A percentile compares a stretch with the other conserved stretches of the same genome.
These are phyloP conservation scores for Epichloe typhina DNA, from an alignment of 2,329 filamentous ascomycete species.

Conservation along the genomic window DNA sequence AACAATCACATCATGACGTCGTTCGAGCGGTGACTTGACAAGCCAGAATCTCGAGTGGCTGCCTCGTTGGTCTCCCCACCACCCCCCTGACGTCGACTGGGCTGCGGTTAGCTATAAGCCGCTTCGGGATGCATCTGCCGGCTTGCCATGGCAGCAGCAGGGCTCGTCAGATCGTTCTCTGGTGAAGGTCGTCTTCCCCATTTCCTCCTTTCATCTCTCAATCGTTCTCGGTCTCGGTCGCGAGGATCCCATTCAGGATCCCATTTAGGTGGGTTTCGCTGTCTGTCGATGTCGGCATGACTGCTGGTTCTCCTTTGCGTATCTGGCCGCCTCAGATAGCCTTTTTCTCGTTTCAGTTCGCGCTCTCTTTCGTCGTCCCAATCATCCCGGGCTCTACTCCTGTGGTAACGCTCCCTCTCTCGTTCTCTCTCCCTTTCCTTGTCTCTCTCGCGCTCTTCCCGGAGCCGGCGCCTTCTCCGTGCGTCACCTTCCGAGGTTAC, in stretches of 20 bases:
- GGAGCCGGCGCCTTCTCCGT: slow-evolving; percentile 12
- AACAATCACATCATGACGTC: too few relatives aligned
- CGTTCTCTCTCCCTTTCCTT: slow-evolving; percentile 23
- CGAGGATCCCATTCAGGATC: slow-evolving; percentile 21
- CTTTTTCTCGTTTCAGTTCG: slow-evolving; percentile 18
- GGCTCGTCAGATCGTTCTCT: slow-evolving; percentile 18
- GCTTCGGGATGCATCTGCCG: slow-evolving; percentile 19
- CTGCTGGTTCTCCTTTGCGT: slow-evolving; percentile 33
- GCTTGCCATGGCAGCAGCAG: slow-evolving; percentile 20
- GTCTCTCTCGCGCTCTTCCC: slow-evolving; percentile 17
- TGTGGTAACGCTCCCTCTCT: slow-evolving; percentile 21
- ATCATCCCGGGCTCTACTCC: slow-evolving; percentile 21
- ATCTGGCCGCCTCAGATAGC: slow-evolving; percentile 27
- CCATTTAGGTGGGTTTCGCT: slow-evolving; percentile 21
- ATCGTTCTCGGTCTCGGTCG: slow-evolving; percentile 12
- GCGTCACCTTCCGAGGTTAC: slow-evolving; percentile 21
- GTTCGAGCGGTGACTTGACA: too few relatives aligned
- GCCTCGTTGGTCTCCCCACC: too few relatives aligned
- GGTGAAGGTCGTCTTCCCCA: slow-evolving; percentile 20
- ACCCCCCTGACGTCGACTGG: too few relatives aligned
- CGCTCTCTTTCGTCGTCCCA: slow-evolving; percentile 20
- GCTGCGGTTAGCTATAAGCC: slow-evolving; percentile 14
- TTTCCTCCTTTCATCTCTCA: slow-evolving; percentile 22
- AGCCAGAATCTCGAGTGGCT: neutral
- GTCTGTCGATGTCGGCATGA: slow-evolving; percentile 34